Conservation (phyloP, 768 basidiomycete species). For the Boletus rufocinnamomeus region DNA sequence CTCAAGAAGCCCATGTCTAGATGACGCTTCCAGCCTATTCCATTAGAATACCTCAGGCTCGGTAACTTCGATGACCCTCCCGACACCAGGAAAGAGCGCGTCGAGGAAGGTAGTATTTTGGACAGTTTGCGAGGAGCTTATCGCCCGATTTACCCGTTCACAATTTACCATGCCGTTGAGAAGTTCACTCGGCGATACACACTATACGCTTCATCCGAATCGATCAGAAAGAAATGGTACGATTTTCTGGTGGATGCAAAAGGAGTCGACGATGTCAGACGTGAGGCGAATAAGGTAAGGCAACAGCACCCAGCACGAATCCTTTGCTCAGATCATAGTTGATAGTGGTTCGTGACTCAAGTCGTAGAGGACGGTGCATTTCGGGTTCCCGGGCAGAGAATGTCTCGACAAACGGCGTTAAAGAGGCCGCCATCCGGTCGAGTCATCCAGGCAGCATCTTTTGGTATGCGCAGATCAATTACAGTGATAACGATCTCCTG, state of each 20-base stretch:
- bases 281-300: conserved; percentile 72
- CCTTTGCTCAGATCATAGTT: conserved; percentile 11
- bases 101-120: conserved; percentile 58
- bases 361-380: conserved; percentile 64
- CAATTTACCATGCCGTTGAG: conserved; percentile 67
- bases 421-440: conserved; percentile 53
- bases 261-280: conserved; percentile 59
- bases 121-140: conserved; percentile 55
- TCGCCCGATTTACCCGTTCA: conserved; percentile 71
- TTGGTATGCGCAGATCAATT: conserved; percentile 47
- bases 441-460: conserved; percentile 59
- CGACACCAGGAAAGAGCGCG: conserved; percentile 64
- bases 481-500: not conserved
- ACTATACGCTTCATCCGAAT: conserved; percentile 62
- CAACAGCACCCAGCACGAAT: not conserved
- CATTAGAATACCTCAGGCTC: conserved; percentile 74
- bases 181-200: conserved; percentile 65
- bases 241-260: conserved; percentile 61
- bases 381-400: conserved; percentile 44
- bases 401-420: conserved; percentile 28
- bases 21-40: conserved; percentile 60
- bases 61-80: conserved; percentile 60
- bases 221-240: conserved; percentile 62
- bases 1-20: conserved; percentile 5
- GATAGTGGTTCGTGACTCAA: conserved; percentile 68